A percentile compares a stretch with the other conserved stretches of the same genome.
These are phyloP conservation scores for Peniophora sp. DNA, from an alignment of 1,284 basidiomycete genomes.

Conservation along the genomic window DNA sequence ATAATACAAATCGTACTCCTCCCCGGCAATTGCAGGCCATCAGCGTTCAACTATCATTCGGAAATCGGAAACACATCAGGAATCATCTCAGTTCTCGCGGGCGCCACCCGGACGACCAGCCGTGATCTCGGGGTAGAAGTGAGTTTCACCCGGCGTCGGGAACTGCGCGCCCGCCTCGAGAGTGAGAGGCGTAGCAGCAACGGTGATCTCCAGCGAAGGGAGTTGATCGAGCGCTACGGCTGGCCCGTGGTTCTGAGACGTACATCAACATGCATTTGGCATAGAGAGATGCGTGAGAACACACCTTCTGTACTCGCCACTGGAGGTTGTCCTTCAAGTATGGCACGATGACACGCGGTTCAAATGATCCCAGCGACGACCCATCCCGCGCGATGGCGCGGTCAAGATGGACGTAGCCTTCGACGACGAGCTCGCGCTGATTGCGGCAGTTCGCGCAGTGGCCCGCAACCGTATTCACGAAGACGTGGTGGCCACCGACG, in stretches of 20 bases:
- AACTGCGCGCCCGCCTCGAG: neutral
- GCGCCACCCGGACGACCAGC: neutral
- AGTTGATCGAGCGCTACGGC: neutral
- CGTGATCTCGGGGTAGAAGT: neutral
- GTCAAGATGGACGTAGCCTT: slow-evolving; percentile 50
- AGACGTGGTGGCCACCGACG: neutral
- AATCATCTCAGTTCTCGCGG: no score
- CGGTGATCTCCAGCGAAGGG: neutral
- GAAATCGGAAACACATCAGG: no score
- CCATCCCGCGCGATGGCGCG: slow-evolving; percentile 20
- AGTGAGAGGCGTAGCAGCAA: neutral
- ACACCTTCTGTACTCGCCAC: slow-evolving; percentile 28
- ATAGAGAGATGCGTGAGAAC: neutral
- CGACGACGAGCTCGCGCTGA: slow-evolving; percentile 26
- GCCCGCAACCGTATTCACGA: slow-evolving; percentile 26
- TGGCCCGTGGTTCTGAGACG: neutral
- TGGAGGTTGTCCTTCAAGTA: slow-evolving; percentile 28
- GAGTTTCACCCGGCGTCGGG: neutral
- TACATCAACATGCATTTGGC: no score
- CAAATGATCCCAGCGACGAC: slow-evolving; percentile 21
- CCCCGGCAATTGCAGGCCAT: no score
- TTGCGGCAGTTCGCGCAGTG: slow-evolving; percentile 32
- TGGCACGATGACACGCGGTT: slow-evolving; percentile 28
- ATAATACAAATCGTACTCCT: no score
- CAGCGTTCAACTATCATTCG: no score